Evolutionary conservation across 1,284 basidiomycete species (phyloP), one percentile per base, ranked within the genome.

Genomic region (Tilletia indica): DNA sequence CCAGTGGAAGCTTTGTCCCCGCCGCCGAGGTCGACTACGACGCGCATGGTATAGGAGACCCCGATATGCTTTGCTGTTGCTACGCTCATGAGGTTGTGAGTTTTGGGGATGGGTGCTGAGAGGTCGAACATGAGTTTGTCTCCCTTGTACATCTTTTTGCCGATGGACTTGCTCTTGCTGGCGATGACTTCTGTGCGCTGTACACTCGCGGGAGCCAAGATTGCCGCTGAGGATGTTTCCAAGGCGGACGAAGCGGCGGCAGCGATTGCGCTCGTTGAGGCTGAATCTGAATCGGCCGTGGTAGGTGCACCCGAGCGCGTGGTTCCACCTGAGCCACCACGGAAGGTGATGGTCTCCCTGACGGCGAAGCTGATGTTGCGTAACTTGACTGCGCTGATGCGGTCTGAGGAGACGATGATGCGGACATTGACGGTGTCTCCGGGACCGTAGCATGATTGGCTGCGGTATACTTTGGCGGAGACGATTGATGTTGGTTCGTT

Each of bases 51-150:
- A 58, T 83, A 82, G 9, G 78, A 73, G 31, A 83, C 77, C 58
- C 83, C 82, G 70, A 83, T 79, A 68, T 83, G 82, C 70, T 83
- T 83, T 31, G 81, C 82, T 4, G 82, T 83, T 61, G 75, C 71
- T 54, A 83, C 76, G 31, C 75, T 76, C 81, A 82, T 82, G 69
- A 83, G 76, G 49, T 72, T 74, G 68, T 80, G 79, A n/a, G 72
- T 73, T 66, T 80, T 79, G 6, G 82, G 82, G 21, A 83, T 76
- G 47, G 72, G 63, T 58, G 74, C 71, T 19, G 73, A 42, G 58
- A 83, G 74, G 67, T 83, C 82, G 63, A 76, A 82, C 69, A 78
- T 77, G 67, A 81, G 73, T 25, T 64, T 73, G 70, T 83, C 82
- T 70, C 80, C 81, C 54, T 78, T 80, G 75, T 79, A 77, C 64